phyloP scores from a whole-genome alignment of 2,329 filamentous ascomycete genomes.

The Aspergillus viridinutans region DNA sequence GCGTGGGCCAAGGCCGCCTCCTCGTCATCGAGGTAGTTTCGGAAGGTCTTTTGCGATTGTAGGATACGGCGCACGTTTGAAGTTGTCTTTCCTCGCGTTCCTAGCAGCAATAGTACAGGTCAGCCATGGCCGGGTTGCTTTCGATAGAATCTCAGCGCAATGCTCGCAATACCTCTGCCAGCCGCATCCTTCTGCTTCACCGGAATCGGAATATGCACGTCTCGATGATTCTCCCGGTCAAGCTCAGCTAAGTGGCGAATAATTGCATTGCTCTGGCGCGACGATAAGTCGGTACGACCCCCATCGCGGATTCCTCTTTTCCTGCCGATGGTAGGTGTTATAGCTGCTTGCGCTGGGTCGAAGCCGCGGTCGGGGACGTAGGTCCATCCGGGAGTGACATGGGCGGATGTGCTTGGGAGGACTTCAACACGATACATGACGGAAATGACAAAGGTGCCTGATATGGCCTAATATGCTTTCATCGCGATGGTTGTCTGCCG shows the following conservation, averaged over 20 bases:
- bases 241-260: constrained; percentile 77
- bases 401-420: constrained; percentile 65
- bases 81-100: constrained; percentile 40
- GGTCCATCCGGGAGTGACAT: constrained; percentile 79
- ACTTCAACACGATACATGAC: constrained; percentile 73
- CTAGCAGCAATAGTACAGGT: constrained; percentile 11
- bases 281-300: constrained; percentile 62
- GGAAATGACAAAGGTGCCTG: not conserved
- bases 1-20: constrained; percentile 39
- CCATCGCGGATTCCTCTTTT: constrained; percentile 68
- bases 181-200: constrained; percentile 48
- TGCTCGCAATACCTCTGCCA: constrained; percentile 30
- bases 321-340: constrained; percentile 51
- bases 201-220: constrained; percentile 67
- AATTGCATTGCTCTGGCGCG: constrained; percentile 77
- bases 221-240: constrained; percentile 72
- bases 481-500: not conserved
- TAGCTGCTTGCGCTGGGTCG: constrained; percentile 52
- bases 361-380: constrained; percentile 75
- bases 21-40: constrained; percentile 50
- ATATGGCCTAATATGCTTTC: not conserved
- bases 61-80: constrained; percentile 46
- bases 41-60: constrained; percentile 47
- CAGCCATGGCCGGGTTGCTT: not conserved
- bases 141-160: not conserved